phyloP scores from a whole-genome alignment of 2,329 filamentous ascomycete species.

The Coleophoma cylindrospora region DNA sequence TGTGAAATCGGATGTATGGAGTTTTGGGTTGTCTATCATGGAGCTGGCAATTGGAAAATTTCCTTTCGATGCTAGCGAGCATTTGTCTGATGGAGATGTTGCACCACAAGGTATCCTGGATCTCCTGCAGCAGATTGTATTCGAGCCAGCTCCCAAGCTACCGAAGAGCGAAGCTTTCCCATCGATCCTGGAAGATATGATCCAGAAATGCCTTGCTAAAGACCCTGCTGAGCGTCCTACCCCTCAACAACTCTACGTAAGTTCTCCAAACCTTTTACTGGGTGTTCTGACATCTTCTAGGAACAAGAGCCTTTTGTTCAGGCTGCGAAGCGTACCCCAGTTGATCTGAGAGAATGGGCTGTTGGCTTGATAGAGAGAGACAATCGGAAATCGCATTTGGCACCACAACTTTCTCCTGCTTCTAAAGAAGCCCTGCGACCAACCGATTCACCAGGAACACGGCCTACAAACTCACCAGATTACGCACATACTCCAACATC shows the following conservation, averaged over 20 bases:
- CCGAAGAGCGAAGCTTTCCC: conserved; percentile 98
- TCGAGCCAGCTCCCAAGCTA: conserved; percentile 87
- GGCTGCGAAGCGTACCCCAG: conserved; percentile 92
- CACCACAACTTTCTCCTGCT: conserved; percentile 72
- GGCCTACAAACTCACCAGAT: conserved; percentile 31
- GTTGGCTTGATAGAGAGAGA: conserved; percentile 90
- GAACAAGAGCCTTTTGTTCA: conserved; percentile 92
- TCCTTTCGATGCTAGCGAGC: conserved; percentile 76
- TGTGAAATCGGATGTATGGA: conserved; percentile 98
- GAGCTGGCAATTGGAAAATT: conserved; percentile 97
- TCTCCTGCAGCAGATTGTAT: conserved; percentile 92
- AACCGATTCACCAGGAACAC: conserved; percentile 48
- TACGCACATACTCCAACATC: conserved; percentile 60
- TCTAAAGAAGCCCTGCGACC: conserved; percentile 71
- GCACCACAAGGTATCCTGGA: conserved; percentile 94
- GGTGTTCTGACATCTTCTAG: conserved; percentile 36
- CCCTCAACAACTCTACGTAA: conserved; percentile 86
- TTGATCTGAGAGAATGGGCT: conserved; percentile 91
- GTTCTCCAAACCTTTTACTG: conserved; percentile 26
- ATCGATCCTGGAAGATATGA: conserved; percentile 90
- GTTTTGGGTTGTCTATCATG: conserved; percentile 92
- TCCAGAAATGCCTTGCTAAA: conserved; percentile 92
- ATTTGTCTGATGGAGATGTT: conserved; percentile 66
- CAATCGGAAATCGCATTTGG: conserved; percentile 91
- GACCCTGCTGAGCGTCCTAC: conserved; percentile 84